A percentile compares a stretch with the other conserved stretches of the same genome.
Evolutionary conservation across 2,329 filamentous ascomycete genomes (phyloP).

Genomic region (Emergomyces orientalis): DNA sequence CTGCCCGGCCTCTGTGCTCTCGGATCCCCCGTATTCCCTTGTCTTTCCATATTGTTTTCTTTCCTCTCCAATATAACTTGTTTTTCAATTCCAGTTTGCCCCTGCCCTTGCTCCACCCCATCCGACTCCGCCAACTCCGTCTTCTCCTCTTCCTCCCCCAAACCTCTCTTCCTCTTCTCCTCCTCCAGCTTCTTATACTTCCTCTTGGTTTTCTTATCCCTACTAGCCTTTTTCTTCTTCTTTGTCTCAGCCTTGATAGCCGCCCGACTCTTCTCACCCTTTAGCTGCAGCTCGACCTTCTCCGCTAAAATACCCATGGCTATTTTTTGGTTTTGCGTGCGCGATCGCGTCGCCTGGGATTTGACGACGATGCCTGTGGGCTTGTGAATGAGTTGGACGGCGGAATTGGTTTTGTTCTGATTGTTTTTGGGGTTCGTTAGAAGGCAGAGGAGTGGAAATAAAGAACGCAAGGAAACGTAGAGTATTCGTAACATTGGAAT

Average conservation of each 20-base stretch:
- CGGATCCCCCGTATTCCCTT: not conserved
- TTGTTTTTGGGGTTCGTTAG: conserved; percentile 1
- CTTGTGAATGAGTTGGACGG: conserved; percentile 82
- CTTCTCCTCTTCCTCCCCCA: conserved; percentile 13
- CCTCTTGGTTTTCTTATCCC: conserved; percentile 35
- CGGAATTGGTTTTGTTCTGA: conserved; percentile 89
- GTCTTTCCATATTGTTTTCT: not conserved
- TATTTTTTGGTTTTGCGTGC: conserved; percentile 76
- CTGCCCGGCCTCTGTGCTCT: not conserved
- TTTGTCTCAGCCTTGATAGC: conserved; percentile 77
- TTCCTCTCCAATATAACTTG: not conserved
- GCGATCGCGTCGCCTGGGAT: conserved; percentile 80
- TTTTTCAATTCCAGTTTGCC: not conserved
- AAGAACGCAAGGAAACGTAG: not conserved
- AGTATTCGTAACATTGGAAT: not conserved
- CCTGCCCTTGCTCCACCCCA: not conserved
- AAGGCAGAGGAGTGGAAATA: not conserved
- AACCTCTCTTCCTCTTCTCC: conserved; percentile 15
- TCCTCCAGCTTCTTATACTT: conserved; percentile 36
- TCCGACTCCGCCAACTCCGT: conserved; percentile 12
- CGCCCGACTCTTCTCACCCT: conserved; percentile 66
- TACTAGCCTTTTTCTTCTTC: conserved; percentile 47
- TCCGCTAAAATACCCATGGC: conserved; percentile 70
- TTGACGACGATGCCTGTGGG: conserved; percentile 91
- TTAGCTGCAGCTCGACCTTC: conserved; percentile 62